Evolutionary conservation across 2,329 filamentous ascomycete species (phyloP).

Genomic region (Neonectria neomacrospora): DNA sequence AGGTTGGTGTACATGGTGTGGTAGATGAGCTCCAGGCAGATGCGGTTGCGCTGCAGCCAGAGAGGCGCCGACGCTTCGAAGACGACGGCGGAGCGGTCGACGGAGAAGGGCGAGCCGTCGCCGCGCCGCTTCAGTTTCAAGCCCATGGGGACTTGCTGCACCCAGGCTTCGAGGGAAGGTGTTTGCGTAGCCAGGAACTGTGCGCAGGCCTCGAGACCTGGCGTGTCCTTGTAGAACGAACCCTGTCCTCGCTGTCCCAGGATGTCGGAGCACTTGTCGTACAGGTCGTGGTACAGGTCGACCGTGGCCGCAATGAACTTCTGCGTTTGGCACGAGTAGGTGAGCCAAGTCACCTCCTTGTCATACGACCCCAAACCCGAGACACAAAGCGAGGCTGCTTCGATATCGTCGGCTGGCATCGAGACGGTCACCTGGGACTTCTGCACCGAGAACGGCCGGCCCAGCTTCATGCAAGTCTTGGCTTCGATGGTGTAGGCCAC

Average conservation of each 20-base stretch:
- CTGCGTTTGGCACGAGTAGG: conserved; percentile 31
- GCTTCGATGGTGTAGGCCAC: conserved; percentile 59
- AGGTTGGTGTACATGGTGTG: conserved; percentile 52
- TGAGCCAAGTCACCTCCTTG: conserved; percentile 39
- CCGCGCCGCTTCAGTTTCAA: conserved; percentile 50
- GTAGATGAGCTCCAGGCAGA: conserved; percentile 55
- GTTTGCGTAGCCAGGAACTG: conserved; percentile 36
- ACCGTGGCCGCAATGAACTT: conserved; percentile 34
- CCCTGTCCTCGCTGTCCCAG: conserved; percentile 14
- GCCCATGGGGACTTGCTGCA: conserved; percentile 47
- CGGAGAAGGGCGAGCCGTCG: conserved; percentile 48
- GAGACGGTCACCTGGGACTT: conserved; percentile 49
- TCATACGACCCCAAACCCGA: conserved; percentile 31
- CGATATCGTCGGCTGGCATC: conserved; percentile 46
- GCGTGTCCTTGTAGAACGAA: conserved; percentile 30
- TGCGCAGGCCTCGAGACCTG: conserved; percentile 33
- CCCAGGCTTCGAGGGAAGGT: conserved; percentile 44
- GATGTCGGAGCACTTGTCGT: conserved; percentile 35
- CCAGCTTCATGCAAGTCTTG: conserved; percentile 59
- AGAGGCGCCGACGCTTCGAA: conserved; percentile 48
- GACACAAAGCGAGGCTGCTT: conserved; percentile 31
- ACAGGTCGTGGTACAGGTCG: conserved; percentile 47
- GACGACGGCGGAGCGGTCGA: conserved; percentile 43
- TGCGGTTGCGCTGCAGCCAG: conserved; percentile 54
- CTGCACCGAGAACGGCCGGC: conserved; percentile 54